Base-by-base conservation (phyloP, 2,329 filamentous ascomycete species). In the Penicillium sp. region DNA sequence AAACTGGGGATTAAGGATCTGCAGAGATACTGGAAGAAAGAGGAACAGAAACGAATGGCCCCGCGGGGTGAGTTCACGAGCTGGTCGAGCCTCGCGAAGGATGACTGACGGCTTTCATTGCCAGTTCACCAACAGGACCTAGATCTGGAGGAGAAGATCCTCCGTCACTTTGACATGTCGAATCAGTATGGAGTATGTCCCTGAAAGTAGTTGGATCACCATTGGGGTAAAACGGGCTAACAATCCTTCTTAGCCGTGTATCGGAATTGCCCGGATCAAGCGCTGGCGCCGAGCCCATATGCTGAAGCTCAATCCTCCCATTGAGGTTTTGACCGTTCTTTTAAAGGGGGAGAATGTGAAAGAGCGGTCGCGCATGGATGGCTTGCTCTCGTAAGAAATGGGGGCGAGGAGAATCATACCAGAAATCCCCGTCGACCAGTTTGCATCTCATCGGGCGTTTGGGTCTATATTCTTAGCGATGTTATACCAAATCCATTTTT, bases 111-210 rank as follows among this genome's bases (percentile, higher is more conserved):
- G 16, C 11, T 28, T 28, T 21, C 13, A n/a, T 9, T 16, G 10
- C 25, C 44, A 72, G 81, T 94, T 23, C 93, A 97, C 59, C 88
- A 94, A 67, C 67, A 83, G 55, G 83, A 75, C 2, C 61, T 97
- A 53, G 77, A 74, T 8, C 52, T 86, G 31, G 76, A 84, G 40
- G 90, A 97, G 74, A 95, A 91, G 73, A 81, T 97, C 17, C 67
- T 97, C 57, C 76, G 91, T 48, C 87, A 95, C 63, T 98, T 93
- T 68, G 93, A 98, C 63, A 84, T 94, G 51, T 93, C 84, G 59
- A 87, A 79, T 45, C 87, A 95, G 58, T 98, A 87, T 64, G 93
- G 93, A 41, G 89, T 94, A 80, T 72, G 86, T 81, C n/a, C 21
- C 17, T 33, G 31, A 7, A n/a, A n/a, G n/a, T n/a, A n/a, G n/a